These are phyloP conservation scores for Babesia gibsoni DNA, from an alignment of 169 alveolate species.

Conservation along the genomic window DNA sequence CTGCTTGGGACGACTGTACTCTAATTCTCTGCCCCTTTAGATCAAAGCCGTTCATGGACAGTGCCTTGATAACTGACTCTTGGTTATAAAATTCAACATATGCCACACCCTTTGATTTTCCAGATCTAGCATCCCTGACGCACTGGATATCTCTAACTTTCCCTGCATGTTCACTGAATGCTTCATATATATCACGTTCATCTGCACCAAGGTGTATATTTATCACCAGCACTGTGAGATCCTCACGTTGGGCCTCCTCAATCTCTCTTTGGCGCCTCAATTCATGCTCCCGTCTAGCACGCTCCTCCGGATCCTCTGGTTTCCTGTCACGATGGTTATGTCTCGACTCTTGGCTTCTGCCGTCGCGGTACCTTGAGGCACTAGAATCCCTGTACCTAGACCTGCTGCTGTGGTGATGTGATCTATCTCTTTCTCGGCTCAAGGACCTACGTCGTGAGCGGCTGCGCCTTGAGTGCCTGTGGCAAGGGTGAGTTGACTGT, in stretches of 20 bases:
- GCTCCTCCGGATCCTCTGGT: constrained; percentile 63
- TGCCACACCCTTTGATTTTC: constrained; percentile 95
- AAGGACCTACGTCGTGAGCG: constrained; percentile 16
- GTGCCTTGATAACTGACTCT: constrained; percentile 93
- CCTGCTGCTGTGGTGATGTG: constrained; percentile 33
- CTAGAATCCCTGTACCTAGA: constrained; percentile 33
- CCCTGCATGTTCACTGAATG: constrained; percentile 93
- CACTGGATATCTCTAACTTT: constrained; percentile 95
- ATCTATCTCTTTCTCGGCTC: constrained; percentile 8
- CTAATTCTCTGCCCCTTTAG: constrained; percentile 88
- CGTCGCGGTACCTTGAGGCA: neutral
- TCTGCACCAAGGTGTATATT: constrained; percentile 89
- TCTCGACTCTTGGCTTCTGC: constrained; percentile 16
- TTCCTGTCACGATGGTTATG: constrained; percentile 27
- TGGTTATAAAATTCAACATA: constrained; percentile 96
- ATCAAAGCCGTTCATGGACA: constrained; percentile 88
- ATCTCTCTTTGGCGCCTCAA: constrained; percentile 81
- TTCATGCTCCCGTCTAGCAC: constrained; percentile 72
- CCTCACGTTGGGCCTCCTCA: constrained; percentile 97
- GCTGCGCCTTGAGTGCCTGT: constrained; percentile 1
- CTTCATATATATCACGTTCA: constrained; percentile 94
- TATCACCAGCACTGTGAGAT: constrained; percentile 93
- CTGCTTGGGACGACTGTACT: constrained; percentile 96
- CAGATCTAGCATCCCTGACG: constrained; percentile 93
- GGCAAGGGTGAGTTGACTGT: neutral